Base-by-base conservation (phyloP, 495 filamentous ascomycete genomes). In the Penicillium silybi region DNA sequence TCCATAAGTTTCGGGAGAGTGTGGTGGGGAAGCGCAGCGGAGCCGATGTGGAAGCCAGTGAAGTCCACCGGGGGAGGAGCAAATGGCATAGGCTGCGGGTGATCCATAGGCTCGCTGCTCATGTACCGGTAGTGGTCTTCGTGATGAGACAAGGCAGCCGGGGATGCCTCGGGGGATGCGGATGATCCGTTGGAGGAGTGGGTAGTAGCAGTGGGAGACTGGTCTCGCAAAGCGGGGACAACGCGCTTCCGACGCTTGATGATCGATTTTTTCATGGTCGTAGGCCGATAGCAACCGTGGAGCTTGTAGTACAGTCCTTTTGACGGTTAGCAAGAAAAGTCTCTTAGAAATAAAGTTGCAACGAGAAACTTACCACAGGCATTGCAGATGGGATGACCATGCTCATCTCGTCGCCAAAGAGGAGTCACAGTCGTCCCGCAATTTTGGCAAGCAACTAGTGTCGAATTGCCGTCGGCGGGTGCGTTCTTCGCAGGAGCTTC, bases 241-340 rank as follows among this genome's bases (percentile, higher is more conserved):
- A 98, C 91, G 17, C 93, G 86, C 73, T 97, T 98, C 52, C 93
- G 85, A 38, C 93, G 83, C 70, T 97, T 97, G 67, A 98, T 98
- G 46, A 93, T 84, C 0, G 87, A 86, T 70, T 96, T 97, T 70
- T 98, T 98, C 95, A 98, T 97, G 0, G 87, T 87, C 11, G 90
- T 87, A 6, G 93, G 93, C 26, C 93, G 82, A 70, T 96, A 92
- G 44, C 88, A 84, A 47, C 92, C 91, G 63, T 98, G 93, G 1
- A 98, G 83, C 67, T 97, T 98, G 69, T 95, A 89, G 64, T 97
- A 97, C n/a, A 97, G 74, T 26, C 92, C 92, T 97, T 54, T 13
- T 16, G n/a, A 4, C 7, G 35, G 11, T 41, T 16, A 65, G 20
- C 26, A 6, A 17, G 32, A 3, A 17, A 40, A 3, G 23, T 3